Evolutionary conservation across 176 grass and related monocot species (phyloP).

Genomic region (Elaeis guineensis): DNA sequence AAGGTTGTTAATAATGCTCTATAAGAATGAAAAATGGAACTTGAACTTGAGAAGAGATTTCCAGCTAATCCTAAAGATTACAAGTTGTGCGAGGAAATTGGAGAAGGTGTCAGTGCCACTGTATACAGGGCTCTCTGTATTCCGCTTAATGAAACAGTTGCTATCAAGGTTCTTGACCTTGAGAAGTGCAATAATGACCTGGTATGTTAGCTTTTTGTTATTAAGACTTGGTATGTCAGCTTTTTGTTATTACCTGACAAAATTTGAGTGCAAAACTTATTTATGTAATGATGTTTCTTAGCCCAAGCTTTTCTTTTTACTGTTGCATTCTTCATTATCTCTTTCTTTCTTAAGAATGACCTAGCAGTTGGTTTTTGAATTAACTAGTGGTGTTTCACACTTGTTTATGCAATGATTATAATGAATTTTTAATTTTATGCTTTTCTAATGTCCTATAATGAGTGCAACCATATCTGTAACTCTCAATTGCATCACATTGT

Average conservation of each 20-base stretch:
- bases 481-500: too few species aligned
- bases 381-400: too few species aligned
- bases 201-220: slow-evolving; percentile 25
- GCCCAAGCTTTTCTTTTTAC: too few species aligned
- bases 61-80: slow-evolving; percentile 70
- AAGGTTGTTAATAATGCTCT: slow-evolving; percentile 25
- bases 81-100: slow-evolving; percentile 88
- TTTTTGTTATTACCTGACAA: neutral
- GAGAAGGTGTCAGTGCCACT: slow-evolving; percentile 93
- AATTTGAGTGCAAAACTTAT: too few species aligned
- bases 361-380: too few species aligned
- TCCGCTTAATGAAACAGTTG: slow-evolving; percentile 69
- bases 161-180: slow-evolving; percentile 93
- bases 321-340: too few species aligned
- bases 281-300: too few species aligned
- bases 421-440: too few species aligned
- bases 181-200: slow-evolving; percentile 91
- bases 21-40: slow-evolving; percentile 21
- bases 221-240: slow-evolving; percentile 62
- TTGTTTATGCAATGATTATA: too few species aligned
- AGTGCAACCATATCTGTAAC: too few species aligned
- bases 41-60: slow-evolving; percentile 44
- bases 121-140: slow-evolving; percentile 77
- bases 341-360: too few species aligned
- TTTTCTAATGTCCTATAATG: too few species aligned